phyloP scores from a whole-genome alignment of 2,329 filamentous ascomycete genomes.

The Apiospora pterosperma region DNA sequence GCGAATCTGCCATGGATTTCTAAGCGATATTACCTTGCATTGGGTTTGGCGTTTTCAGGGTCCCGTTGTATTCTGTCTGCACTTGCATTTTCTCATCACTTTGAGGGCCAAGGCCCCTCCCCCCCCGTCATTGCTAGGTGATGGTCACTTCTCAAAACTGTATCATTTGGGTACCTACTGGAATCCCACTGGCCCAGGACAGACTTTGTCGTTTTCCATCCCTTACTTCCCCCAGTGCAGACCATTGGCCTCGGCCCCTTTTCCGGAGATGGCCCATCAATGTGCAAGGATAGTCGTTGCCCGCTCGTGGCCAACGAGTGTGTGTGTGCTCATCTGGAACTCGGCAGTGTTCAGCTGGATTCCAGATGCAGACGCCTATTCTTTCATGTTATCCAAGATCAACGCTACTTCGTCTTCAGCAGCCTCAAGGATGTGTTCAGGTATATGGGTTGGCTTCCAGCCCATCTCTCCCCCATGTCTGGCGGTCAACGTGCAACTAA shows the following conservation, averaged over 20 bases:
- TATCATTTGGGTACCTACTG: neutral
- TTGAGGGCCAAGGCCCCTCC: too few relatives aligned
- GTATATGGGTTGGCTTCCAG: conserved; percentile 39
- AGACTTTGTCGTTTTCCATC: neutral
- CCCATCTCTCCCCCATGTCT: conserved; percentile 38
- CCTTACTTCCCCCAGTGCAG: too few relatives aligned
- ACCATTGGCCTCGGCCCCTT: too few relatives aligned
- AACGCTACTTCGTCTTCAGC: conserved; percentile 43
- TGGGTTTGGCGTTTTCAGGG: neutral
- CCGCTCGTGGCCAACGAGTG: too few relatives aligned
- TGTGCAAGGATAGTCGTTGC: too few relatives aligned
- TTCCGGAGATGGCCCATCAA: too few relatives aligned
- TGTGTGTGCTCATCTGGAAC: too few relatives aligned
- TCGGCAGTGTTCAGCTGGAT: too few relatives aligned
- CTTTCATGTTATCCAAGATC: conserved; percentile 28
- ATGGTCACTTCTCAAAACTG: neutral
- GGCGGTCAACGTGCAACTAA: conserved; percentile 40
- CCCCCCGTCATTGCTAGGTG: too few relatives aligned
- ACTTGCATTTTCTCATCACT: neutral
- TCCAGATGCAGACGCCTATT: neutral
- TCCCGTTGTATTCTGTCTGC: neutral
- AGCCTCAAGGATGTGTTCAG: conserved; percentile 43
- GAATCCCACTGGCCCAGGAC: neutral
- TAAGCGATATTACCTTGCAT: conserved; percentile 1
- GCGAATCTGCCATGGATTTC: conserved; percentile 16